Percentiles rank a stretch among this genome's conserved stretches.
Conservation (phyloP, 2,329 filamentous ascomycete genomes). For the Neofusicoccum cordaticola region DNA sequence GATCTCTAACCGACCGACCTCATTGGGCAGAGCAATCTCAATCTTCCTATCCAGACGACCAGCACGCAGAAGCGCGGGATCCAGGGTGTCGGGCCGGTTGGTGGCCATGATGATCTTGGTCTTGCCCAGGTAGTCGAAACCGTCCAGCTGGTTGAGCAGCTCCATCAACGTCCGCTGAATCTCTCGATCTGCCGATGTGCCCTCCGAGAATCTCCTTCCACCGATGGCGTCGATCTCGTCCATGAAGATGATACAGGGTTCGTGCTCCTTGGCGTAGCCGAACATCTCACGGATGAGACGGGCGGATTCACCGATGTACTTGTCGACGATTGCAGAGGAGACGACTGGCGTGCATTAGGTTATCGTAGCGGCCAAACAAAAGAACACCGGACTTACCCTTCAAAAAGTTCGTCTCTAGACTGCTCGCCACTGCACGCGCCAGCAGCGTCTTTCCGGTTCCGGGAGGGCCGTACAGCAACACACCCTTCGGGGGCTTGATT, state of each 20-base stretch:
- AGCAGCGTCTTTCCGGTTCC: slow-evolving; percentile 96
- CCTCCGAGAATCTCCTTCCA: slow-evolving; percentile 92
- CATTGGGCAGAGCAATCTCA: slow-evolving; percentile 94
- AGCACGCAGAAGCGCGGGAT: slow-evolving; percentile 86
- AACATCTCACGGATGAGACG: slow-evolving; percentile 99
- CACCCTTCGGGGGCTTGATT: slow-evolving; percentile 98
- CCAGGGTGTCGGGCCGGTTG: slow-evolving; percentile 93
- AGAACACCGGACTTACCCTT: slow-evolving; percentile 63
- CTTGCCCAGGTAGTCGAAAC: slow-evolving; percentile 98
- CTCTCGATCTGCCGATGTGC: slow-evolving; percentile 94
- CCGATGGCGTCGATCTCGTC: slow-evolving; percentile 99
- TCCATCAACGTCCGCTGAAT: slow-evolving; percentile 99
- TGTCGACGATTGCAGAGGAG: slow-evolving; percentile 97
- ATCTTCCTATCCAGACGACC: slow-evolving; percentile 96
- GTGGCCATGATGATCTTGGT: slow-evolving; percentile 99
- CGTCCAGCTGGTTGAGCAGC: slow-evolving; percentile 94
- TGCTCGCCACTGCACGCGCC: slow-evolving; percentile 91
- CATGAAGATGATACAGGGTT: slow-evolving; percentile 99
- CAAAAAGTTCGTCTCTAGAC: slow-evolving; percentile 95
- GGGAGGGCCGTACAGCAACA: slow-evolving; percentile 90
- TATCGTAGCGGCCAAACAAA: slow-evolving; percentile 24
- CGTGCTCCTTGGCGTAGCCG: slow-evolving; percentile 97
- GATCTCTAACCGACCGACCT: slow-evolving; percentile 93
- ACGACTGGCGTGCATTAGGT: slow-evolving; percentile 65
- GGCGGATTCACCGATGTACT: slow-evolving; percentile 98